These are phyloP conservation scores for Euclidium syriacum DNA, from an alignment of 345 rosid species.

Conservation along the genomic window DNA sequence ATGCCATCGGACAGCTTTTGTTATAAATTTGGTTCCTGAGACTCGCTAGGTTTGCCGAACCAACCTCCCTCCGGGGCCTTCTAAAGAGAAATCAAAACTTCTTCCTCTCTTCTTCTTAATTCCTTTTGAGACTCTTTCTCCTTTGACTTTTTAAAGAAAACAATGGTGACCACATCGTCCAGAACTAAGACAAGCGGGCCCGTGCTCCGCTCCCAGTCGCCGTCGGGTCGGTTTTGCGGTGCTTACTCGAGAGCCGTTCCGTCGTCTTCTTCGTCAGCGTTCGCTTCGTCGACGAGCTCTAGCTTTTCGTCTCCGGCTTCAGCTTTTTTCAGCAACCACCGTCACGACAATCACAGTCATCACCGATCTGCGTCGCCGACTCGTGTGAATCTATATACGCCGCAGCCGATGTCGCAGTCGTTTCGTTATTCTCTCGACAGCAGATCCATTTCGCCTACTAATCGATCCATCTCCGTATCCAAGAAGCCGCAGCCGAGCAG, in stretches of 20 bases:
- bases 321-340: slow-evolving; percentile 26
- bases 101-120: background rate
- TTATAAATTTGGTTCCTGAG: slow-evolving; percentile 30
- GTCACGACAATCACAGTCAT: background rate
- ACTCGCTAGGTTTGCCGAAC: slow-evolving; percentile 38
- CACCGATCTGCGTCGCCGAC: slow-evolving; percentile 33
- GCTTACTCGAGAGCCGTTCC: slow-evolving; percentile 14
- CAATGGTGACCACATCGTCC: slow-evolving; percentile 30
- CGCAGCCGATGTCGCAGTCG: slow-evolving; percentile 16
- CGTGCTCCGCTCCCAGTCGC: slow-evolving; percentile 28
- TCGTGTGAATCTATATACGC: slow-evolving; percentile 23
- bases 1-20: slow-evolving; percentile 21
- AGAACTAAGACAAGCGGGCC: slow-evolving; percentile 23
- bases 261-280: slow-evolving; percentile 25
- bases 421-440: slow-evolving; percentile 21
- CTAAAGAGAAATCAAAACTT: background rate
- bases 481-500: slow-evolving; percentile 30
- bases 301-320: slow-evolving; percentile 31
- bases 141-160: background rate
- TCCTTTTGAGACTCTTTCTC: background rate
- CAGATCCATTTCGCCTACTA: slow-evolving; percentile 42
- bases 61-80: slow-evolving; percentile 22
- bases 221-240: slow-evolving; percentile 26
- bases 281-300: slow-evolving; percentile 31
- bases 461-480: slow-evolving; percentile 44